Evolutionary conservation across 495 filamentous ascomycete species (phyloP), one percentile per base, ranked within the genome.

Genomic region (Penicillium verhagenii): DNA sequence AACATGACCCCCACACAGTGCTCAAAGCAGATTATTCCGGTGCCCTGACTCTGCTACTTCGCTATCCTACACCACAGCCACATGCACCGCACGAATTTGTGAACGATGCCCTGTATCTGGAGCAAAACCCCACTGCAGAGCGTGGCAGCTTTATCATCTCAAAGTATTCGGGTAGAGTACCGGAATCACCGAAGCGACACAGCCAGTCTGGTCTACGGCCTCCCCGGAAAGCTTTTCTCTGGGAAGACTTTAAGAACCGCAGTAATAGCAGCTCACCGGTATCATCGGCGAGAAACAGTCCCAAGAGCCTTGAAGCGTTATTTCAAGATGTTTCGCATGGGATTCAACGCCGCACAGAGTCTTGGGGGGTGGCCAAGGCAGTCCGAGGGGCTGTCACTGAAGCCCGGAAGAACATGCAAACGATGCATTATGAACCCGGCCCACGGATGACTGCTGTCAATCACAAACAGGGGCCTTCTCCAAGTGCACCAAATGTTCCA

Each of bases 311-410:
- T 14, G 93, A 97, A 68, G 74, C 81, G 0, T 66, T 98, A 1
- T 77, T 98, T 29, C 89, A 93, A 61, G 90, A 91, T 35, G 91
- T 94, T 11, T 92, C 93, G 4, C 86, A 87, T 60, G 86, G 86
- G 35, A 85, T 97, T 14, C 83, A 96, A 50, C 85, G 89, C 44
- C 83, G 86, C 8, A 86, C 92, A 37, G 92, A 96, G 64, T 83
- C 86, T 52, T 90, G 93, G 70, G 91, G 93, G 3, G 86, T 97
- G 26, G 91, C 91, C 57, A 90, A 92, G 69, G 91, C 90, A 10
- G 87, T 98, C 10, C 85, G 92, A 18, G 92, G 93, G 54, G 93
- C 94, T 4, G 83, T 96, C 51, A 89, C 81, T 13, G 92, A 97
- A 73, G 89, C 93, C 3, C 82, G 79, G 57, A 86, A 80, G 60